Evolutionary conservation across 192 early-diverging fungal genomes (phyloP), one percentile per base, ranked within the genome.

Genomic region (Mortierella antarctica): DNA sequence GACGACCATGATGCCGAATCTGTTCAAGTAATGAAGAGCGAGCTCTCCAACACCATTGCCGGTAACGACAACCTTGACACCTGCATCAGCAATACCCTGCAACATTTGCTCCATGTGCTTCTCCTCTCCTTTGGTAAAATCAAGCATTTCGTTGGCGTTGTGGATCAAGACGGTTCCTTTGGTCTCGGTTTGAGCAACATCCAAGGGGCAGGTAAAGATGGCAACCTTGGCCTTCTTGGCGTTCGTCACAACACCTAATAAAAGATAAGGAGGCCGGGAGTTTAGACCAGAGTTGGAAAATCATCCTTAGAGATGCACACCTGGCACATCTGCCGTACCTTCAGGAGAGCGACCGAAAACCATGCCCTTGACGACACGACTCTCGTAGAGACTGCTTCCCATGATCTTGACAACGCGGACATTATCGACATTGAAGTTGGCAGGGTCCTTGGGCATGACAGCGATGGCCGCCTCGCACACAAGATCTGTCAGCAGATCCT

Each of bases 111-210:
- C 96, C 71, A 99, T 88, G 71, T 95, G 93, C 67, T 87, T 86
- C 84, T 99, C 97, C 84, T 99, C 97, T 62, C 93, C 97, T 84
- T 96, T 96, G 57, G 92, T 94, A 84, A 98, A 99, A 81, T 94
- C 92, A 39, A 98, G 88, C 97, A 99, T 98, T 82, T 98, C 97
- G 59, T 89, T 84, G 53, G 97, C 97, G 83, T 93, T 97, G 77
- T 96, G 93, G 83, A 99, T 95, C 82, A 99, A 88, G 55, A 99
- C 97, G 17, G 97, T 99, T 58, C 97, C 97, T 91, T 99, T 99
- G 51, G 97, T 99, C 83, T 99, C 97, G 40, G 97, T 99, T 83
- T 96, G 91, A 9, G 93, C 86, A 57, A 96, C 91, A 82, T 99
- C 97, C 57, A 99, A 88, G 11, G 95, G 91, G 83, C 95, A 99